Base-by-base conservation (phyloP, 2,329 filamentous ascomycete genomes). In the Calonectria honghensis region DNA sequence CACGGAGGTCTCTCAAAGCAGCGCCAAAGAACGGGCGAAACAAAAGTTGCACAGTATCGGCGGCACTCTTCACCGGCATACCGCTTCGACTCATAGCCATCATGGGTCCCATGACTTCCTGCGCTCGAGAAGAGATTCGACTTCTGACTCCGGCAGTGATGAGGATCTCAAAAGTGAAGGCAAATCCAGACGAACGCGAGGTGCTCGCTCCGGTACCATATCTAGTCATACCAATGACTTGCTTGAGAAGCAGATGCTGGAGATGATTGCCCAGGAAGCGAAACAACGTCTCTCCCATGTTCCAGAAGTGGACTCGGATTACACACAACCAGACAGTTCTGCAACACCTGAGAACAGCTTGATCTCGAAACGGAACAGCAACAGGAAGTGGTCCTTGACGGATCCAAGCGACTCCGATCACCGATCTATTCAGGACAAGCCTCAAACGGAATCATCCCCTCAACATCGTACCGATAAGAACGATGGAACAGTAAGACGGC, bases 71-170 rank as follows among this genome's bases (percentile, higher is more conserved):
- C 90, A 92, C 71, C 90, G 89, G 57, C 90, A 89, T 69, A 88
- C 84, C 73, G 86, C 85, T 70, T 90, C 89, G 2, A 81, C 85
- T 16, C 87, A 90, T 73, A 88, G 87, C 51, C 88, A 88, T 72
- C 87, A 90, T 32, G 89, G 90, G 67, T 89, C 91, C 72, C 87
- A 90, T 39, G 89, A 90, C 68, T 89, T 91, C 73, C 84, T 89
- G 35, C 88, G 88, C 63, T 87, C 89, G 37, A 88, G 89, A 65
- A 81, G 80, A 50, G 83, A 83, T 14, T 92, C 91, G 13, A 83
- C 87, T 13, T 94, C 93, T 0, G 92, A 92, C 6, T 94, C 93
- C 6, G 90, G 90, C 35, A 91, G 88, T 59, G 91, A 92, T 52
- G 87, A 85, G 71, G 88, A 90, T 59, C 78, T 72, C 10, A 82